A percentile compares a stretch with the other conserved stretches of the same genome.
These are phyloP conservation scores for Plasmopara muralis DNA, from an alignment of 352 stramenopile species.

Conservation along the genomic window DNA sequence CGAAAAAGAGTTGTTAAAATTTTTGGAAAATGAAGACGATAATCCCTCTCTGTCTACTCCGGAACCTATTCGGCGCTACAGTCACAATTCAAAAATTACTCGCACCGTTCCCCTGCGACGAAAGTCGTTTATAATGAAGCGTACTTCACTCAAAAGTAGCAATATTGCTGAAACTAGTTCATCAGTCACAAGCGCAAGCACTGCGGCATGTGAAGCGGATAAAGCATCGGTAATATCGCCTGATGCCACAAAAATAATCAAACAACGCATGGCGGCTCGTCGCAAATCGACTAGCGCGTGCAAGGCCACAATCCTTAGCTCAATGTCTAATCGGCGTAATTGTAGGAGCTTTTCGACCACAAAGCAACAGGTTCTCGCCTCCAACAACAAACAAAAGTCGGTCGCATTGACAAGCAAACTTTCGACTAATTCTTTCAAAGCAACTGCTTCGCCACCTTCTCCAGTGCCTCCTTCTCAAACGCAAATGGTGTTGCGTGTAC, in stretches of 20 bases:
- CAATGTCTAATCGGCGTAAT: slow-evolving; percentile 8
- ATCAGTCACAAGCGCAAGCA: neutral
- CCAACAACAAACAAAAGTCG: slow-evolving; percentile 15
- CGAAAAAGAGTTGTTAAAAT: slow-evolving; percentile 32
- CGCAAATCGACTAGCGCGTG: slow-evolving; percentile 57
- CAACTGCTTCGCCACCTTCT: slow-evolving; percentile 10
- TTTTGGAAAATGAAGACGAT: slow-evolving; percentile 22
- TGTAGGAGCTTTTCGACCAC: slow-evolving; percentile 20
- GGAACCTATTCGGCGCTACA: slow-evolving; percentile 17
- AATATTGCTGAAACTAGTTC: slow-evolving; percentile 5
- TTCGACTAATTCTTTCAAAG: slow-evolving; percentile 4
- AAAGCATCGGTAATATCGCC: slow-evolving; percentile 7
- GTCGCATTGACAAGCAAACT: slow-evolving; percentile 6
- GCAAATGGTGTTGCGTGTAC: slow-evolving; percentile 53
- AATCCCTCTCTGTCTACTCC: slow-evolving; percentile 4
- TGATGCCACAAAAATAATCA: slow-evolving; percentile 5
- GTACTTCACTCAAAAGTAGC: slow-evolving; percentile 38
- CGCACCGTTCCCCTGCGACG: slow-evolving; percentile 38
- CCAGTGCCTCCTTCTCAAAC: slow-evolving; percentile 19
- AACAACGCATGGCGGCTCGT: slow-evolving; percentile 26
- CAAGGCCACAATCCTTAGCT: slow-evolving; percentile 6
- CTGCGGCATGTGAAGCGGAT: neutral
- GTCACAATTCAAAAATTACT: slow-evolving; percentile 30
- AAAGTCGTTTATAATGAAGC: slow-evolving; percentile 67
- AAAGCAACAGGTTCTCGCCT: slow-evolving; percentile 18